Conservation (phyloP, 495 filamentous ascomycete genomes). For the Echria macrotheca region DNA sequence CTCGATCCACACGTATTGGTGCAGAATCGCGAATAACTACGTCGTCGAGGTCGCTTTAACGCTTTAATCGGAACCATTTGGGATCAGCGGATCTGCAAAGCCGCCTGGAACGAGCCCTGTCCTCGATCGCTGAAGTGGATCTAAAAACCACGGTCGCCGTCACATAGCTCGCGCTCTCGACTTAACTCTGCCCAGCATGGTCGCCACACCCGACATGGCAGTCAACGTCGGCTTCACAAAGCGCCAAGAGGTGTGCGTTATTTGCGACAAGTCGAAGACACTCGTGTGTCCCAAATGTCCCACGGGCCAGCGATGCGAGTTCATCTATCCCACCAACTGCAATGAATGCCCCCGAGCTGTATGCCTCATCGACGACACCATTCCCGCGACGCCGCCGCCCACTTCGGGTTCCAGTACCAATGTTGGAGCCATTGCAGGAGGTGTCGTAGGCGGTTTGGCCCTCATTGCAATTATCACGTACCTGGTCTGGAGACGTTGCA, state of each 20-base stretch:
- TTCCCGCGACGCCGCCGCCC: slow-evolving; percentile 5
- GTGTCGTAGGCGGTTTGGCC: slow-evolving; percentile 72
- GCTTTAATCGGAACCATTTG: not conserved
- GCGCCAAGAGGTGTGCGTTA: slow-evolving; percentile 18
- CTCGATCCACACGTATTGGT: too few species aligned
- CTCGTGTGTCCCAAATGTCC: slow-evolving; percentile 23
- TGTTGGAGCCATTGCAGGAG: slow-evolving; percentile 76
- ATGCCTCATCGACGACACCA: too few species aligned
- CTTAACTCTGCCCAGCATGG: too few species aligned
- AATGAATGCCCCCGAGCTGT: slow-evolving; percentile 32
- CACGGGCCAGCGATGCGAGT: slow-evolving; percentile 28
- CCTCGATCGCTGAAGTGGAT: too few species aligned
- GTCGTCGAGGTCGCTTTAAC: not conserved
- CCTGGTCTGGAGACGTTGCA: slow-evolving; percentile 79
- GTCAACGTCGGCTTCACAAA: slow-evolving; percentile 13
- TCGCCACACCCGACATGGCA: too few species aligned
- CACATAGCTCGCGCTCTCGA: too few species aligned
- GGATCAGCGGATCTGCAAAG: slow-evolving; percentile 20
- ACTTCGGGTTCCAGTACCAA: slow-evolving; percentile 46
- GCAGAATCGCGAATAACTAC: too few species aligned
- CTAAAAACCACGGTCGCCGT: too few species aligned
- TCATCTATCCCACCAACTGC: slow-evolving; percentile 31
- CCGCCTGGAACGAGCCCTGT: slow-evolving; percentile 13
- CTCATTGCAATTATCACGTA: slow-evolving; percentile 65
- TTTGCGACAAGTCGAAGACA: slow-evolving; percentile 18